These are phyloP conservation scores for Arthromyces matolae DNA, from an alignment of 768 basidiomycete genomes.

Conservation along the genomic window DNA sequence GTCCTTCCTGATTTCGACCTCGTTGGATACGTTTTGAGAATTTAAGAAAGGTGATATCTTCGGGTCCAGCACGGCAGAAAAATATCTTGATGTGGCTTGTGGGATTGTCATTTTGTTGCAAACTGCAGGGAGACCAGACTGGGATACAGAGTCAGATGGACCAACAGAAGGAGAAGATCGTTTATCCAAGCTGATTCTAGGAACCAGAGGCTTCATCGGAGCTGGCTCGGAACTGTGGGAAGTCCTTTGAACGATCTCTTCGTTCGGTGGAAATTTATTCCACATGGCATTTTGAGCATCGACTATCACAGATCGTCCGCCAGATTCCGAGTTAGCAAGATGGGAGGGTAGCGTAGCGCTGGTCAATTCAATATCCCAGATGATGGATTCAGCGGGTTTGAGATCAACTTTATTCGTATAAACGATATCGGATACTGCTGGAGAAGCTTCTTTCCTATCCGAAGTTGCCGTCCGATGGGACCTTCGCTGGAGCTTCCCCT, in stretches of 20 bases:
- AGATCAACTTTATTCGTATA: not conserved
- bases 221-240: not conserved
- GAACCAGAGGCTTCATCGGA: not conserved
- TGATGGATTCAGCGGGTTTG: conserved; percentile 31
- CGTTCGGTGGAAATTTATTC: not conserved
- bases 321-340: not conserved
- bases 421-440: not conserved
- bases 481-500: too few species aligned
- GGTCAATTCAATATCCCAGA: conserved; percentile 56
- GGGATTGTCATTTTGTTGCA: not conserved
- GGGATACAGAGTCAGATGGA: conserved; percentile 58
- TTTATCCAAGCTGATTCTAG: not conserved
- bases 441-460: not conserved
- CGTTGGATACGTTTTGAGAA: not conserved
- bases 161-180: conserved; percentile 21
- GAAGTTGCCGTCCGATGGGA: not conserved
- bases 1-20: not conserved
- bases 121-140: conserved; percentile 15
- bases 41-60: not conserved
- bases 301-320: conserved; percentile 31
- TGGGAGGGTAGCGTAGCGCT: conserved; percentile 22
- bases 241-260: not conserved
- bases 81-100: conserved; percentile 12
- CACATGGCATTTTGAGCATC: conserved; percentile 25
- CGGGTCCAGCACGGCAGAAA: not conserved